These are phyloP conservation scores for Perkinsela sp. DNA, from an alignment of 208 protist genomes.

Conservation along the genomic window DNA sequence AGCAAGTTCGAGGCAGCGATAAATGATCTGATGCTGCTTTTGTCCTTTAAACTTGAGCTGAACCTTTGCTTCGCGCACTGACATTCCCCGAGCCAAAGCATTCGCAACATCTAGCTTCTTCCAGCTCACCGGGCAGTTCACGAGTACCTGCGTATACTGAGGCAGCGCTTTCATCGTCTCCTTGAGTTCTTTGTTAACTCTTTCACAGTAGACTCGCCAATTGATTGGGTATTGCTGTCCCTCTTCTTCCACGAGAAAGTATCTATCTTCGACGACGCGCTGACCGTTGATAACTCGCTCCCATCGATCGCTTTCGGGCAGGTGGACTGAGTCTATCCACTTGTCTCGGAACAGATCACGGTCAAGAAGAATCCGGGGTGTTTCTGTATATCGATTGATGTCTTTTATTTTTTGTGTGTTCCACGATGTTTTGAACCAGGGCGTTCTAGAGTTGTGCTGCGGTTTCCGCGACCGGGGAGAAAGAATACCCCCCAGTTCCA, in stretches of 20 bases:
- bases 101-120: slow-evolving; percentile 65
- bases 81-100: slow-evolving; percentile 43
- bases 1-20: slow-evolving; percentile 39
- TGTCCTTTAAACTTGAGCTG: slow-evolving; percentile 57
- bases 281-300: slow-evolving; percentile 60
- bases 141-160: slow-evolving; percentile 47
- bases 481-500: background rate
- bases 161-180: slow-evolving; percentile 36
- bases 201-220: slow-evolving; percentile 59
- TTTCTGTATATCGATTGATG: background rate
- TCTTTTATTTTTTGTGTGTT: background rate
- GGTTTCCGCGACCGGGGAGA: background rate
- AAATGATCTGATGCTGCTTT: slow-evolving; percentile 52
- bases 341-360: background rate
- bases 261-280: slow-evolving; percentile 50
- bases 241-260: slow-evolving; percentile 50
- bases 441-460: background rate
- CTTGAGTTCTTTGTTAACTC: slow-evolving; percentile 46
- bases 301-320: slow-evolving; percentile 49
- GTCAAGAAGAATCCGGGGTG: background rate
- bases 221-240: slow-evolving; percentile 47
- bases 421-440: background rate
- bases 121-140: slow-evolving; percentile 47
- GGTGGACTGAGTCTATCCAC: slow-evolving; percentile 6
- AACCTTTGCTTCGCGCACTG: slow-evolving; percentile 48